These are phyloP conservation scores for Penicillium malachiteum DNA, from an alignment of 495 filamentous ascomycete genomes.

Conservation along the genomic window DNA sequence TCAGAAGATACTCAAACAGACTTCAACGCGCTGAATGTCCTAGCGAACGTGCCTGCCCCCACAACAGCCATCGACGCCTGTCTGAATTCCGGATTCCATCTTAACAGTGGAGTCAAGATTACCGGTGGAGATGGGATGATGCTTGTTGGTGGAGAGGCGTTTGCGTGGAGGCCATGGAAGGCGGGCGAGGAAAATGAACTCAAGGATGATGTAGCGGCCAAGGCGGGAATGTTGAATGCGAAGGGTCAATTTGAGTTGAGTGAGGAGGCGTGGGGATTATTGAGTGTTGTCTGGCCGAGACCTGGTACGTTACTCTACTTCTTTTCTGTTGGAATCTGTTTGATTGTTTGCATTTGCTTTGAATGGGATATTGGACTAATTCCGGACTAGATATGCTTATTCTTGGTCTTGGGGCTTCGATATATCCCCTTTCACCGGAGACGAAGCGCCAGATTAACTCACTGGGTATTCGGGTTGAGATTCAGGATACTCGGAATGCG, in stretches of 20 bases:
- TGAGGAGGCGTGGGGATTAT: conserved; percentile 68
- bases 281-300: conserved; percentile 83
- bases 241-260: conserved; percentile 81
- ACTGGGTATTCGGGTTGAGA: conserved; percentile 81
- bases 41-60: conserved; percentile 72
- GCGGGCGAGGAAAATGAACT: conserved; percentile 23
- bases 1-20: conserved; percentile 70
- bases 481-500: conserved; percentile 91
- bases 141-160: conserved; percentile 81
- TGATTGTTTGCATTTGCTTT: neutral
- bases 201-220: conserved; percentile 28
- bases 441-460: conserved; percentile 68
- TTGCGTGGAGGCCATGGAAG: conserved; percentile 81
- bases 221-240: conserved; percentile 59
- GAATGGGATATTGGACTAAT: conserved; percentile 13
- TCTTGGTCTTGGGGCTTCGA: conserved; percentile 74
- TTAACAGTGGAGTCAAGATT: conserved; percentile 74
- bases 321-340: neutral
- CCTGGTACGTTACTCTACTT: conserved; percentile 62
- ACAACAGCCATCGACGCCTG: conserved; percentile 81
- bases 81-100: conserved; percentile 70
- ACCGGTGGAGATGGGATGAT: conserved; percentile 64
- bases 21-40: conserved; percentile 72
- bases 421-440: conserved; percentile 72
- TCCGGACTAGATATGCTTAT: conserved; percentile 75